Evolutionary conservation across 495 filamentous ascomycete species (phyloP).

Genomic region (Lasiosphaeria hispida): DNA sequence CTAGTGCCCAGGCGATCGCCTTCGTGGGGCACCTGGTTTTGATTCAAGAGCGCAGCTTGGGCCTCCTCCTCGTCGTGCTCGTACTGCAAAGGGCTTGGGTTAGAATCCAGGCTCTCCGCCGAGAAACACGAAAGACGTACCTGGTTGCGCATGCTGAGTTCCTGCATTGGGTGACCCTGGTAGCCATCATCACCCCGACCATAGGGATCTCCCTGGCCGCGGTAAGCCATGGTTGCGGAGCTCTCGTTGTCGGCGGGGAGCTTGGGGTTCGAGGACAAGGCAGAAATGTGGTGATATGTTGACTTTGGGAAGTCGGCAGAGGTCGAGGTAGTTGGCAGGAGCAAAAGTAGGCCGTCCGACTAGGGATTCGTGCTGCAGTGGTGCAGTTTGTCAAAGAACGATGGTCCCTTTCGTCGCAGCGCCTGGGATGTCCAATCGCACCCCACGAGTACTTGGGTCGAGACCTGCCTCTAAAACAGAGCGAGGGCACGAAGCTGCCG

Average conservation of each 20-base stretch:
- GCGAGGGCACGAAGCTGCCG: not conserved
- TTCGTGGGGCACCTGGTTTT: slow-evolving; percentile 71
- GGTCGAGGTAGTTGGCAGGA: not conserved
- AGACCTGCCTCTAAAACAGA: not conserved
- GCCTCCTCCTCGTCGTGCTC: slow-evolving; percentile 79
- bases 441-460: not conserved
- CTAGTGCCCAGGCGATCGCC: slow-evolving; percentile 59
- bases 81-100: slow-evolving; percentile 9
- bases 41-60: slow-evolving; percentile 68
- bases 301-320: not conserved
- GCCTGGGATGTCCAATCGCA: not conserved
- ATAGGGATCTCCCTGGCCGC: slow-evolving; percentile 39
- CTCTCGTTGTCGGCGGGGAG: slow-evolving; percentile 15
- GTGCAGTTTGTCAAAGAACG: too few relatives aligned
- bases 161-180: slow-evolving; percentile 64
- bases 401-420: not conserved
- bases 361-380: too few relatives aligned
- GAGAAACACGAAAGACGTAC: slow-evolving; percentile 44
- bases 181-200: slow-evolving; percentile 34
- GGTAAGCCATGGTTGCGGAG: slow-evolving; percentile 47
- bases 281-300: not conserved
- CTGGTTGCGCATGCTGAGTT: slow-evolving; percentile 57
- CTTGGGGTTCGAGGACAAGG: not conserved
- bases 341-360: too few relatives aligned
- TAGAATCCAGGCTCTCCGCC: not conserved